Evolutionary conservation across 176 grass and related monocot genomes (phyloP), one percentile per base, ranked within the genome.

Genomic region (Oryza nivara): DNA sequence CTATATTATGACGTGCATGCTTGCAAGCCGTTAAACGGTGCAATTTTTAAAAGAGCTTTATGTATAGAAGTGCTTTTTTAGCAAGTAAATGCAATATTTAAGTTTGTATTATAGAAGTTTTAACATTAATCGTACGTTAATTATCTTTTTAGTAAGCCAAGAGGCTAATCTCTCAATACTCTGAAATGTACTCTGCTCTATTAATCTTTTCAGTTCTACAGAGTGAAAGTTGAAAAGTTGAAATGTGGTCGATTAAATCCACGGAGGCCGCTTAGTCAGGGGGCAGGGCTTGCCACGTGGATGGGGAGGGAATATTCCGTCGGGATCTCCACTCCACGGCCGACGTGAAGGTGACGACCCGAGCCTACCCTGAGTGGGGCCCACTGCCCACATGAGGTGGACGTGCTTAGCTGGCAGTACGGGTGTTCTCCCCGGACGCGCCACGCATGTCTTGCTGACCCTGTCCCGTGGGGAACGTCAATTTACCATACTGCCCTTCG

Each of bases 371-470:
- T 8, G 12, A 3, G 2, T 0, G 58, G n/a, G n/a, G 7, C 58
- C 6, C 58, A 11, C 58, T 9, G 7, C 58, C 6, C 58, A 11
- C 58, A 22, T 63, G n/a, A 63, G 54, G 54, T 23, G 58, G 19
- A 23, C 15, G 72, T 22, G 68, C 81, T 90, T 72, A 86, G 78
- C 90, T 92, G 90, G 90, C 65, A 46, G 34, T 10, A n/a, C n/a
- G 58, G n/a, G 9, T 75, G 64, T 84, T 87, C 65, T 87, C 54
- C 45, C 64, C 63, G 22, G 44, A 70, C 78, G 32, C 40, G 68
- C 36, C 20, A 78, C 81, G 79, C 88, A 74, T 82, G 84, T 77
- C 72, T 82, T 75, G 48, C 67, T 88, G 15, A 46, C 43, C 26
- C 45, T 83, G 32, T 81, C 80, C 14, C 36, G 9, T 82, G 25